phyloP scores from a whole-genome alignment of 176 grass and related monocot species.

The Aegilops bicornis region DNA sequence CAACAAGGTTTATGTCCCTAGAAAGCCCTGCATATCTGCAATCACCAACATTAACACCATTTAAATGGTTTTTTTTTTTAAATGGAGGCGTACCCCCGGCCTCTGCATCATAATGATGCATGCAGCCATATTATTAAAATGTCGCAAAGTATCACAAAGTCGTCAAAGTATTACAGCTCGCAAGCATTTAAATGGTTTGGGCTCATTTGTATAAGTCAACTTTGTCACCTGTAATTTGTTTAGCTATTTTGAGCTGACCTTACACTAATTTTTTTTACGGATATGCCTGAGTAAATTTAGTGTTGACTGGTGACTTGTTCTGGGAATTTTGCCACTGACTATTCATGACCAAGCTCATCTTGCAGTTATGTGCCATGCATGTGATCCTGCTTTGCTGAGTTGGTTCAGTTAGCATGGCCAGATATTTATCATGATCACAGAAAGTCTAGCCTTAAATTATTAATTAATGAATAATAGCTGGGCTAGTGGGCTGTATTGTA shows the following conservation, averaged over 20 bases:
- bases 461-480: background rate
- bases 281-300: background rate
- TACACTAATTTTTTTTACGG: background rate
- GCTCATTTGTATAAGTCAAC: constrained; percentile 4
- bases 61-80: background rate
- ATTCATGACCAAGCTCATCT: background rate
- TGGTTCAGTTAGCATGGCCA: background rate
- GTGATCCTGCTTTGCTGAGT: background rate
- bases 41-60: no score
- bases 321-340: background rate
- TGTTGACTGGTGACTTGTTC: background rate
- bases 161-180: no score
- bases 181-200: no score
- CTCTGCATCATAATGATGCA: no score
- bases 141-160: no score
- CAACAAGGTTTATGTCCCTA: no score
- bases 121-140: no score
- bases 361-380: background rate
- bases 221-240: background rate
- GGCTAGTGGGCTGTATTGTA: background rate
- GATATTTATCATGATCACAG: background rate
- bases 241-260: background rate
- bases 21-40: no score
- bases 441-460: background rate
- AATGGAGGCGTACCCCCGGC: no score